Conservation (phyloP, 345 rosid species). For the Brassica nigra region DNA sequence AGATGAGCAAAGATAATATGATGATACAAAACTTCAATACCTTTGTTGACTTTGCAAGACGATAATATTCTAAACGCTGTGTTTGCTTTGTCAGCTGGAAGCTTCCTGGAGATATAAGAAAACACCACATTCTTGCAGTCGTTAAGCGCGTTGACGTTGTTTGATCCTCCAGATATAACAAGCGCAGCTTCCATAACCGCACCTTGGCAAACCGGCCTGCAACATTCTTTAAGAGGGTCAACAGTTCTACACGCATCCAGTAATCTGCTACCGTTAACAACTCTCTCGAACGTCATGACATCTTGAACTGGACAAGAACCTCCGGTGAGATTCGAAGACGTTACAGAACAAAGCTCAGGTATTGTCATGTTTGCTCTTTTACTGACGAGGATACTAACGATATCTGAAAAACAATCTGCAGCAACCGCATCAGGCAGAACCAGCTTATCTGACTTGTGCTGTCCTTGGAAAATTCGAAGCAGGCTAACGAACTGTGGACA, state of each 20-base stretch:
- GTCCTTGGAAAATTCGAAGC: conserved; percentile 80
- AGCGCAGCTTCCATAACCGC: conserved; percentile 87
- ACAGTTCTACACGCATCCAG: conserved; percentile 78
- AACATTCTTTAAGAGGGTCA: conserved; percentile 93
- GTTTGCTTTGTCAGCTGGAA: conserved; percentile 64
- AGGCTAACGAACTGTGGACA: conserved; percentile 92
- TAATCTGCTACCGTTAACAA: conserved; percentile 73
- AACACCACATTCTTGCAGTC: conserved; percentile 88
- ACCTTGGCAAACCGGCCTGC: conserved; percentile 85
- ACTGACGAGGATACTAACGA: conserved; percentile 78
- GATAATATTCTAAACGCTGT: conserved; percentile 76
- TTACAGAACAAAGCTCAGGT: conserved; percentile 74
- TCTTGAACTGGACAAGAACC: conserved; percentile 88
- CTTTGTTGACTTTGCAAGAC: conserved; percentile 92
- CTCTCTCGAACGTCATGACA: conserved; percentile 62
- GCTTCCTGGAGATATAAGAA: conserved; percentile 78
- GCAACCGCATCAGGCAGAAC: conserved; percentile 69
- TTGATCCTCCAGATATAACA: conserved; percentile 64
- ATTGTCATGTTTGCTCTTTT: conserved; percentile 76
- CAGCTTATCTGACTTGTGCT: conserved; percentile 68
- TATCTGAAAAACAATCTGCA: conserved; percentile 94
- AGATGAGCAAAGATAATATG: too few relatives aligned
- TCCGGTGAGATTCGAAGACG: conserved; percentile 81
- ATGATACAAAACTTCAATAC: conserved; percentile 29
- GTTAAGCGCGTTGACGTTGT: conserved; percentile 52